phyloP scores from a whole-genome alignment of 768 basidiomycete species.

The Leucogyrophana mollusca region DNA sequence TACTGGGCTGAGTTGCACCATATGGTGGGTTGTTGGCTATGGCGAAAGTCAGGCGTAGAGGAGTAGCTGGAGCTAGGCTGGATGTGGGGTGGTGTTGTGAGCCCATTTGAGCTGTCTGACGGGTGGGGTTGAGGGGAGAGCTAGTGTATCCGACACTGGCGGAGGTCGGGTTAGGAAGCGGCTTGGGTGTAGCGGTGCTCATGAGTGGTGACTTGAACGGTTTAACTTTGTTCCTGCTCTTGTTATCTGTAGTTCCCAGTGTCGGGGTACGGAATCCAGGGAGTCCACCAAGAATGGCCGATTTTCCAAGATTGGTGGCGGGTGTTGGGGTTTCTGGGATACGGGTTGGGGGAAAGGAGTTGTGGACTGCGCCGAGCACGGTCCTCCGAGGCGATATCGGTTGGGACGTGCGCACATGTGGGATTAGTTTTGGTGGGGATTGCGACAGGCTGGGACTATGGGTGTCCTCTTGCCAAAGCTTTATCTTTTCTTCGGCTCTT shows the following conservation, averaged over 20 bases:
- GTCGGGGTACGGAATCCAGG: conserved; percentile 13
- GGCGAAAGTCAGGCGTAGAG: conserved; percentile 39
- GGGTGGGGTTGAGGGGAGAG: conserved; percentile 14
- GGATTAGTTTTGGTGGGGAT: not conserved
- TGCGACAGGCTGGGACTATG: conserved; percentile 10
- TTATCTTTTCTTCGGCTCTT: conserved; percentile 52
- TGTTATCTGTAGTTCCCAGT: conserved; percentile 1
- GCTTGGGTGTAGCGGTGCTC: conserved; percentile 16
- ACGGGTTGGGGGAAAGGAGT: conserved; percentile 26
- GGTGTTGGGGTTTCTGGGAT: conserved; percentile 42
- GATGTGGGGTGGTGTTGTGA: conserved; percentile 9
- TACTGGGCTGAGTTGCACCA: conserved; percentile 17
- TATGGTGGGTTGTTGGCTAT: conserved; percentile 10
- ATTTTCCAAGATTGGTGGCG: conserved; percentile 18
- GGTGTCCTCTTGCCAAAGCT: conserved; percentile 46
- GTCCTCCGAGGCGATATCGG: conserved; percentile 20
- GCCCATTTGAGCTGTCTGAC: conserved; percentile 1
- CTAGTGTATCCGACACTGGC: conserved; percentile 32
- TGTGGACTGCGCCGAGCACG: conserved; percentile 38
- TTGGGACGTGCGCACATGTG: conserved; percentile 6
- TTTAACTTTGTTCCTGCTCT: conserved; percentile 22
- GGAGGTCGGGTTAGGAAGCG: conserved; percentile 11
- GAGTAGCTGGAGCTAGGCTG: conserved; percentile 22
- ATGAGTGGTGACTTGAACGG: conserved; percentile 49
- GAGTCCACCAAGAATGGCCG: conserved; percentile 19